Conservation (phyloP, 2,329 filamentous ascomycete species). For the Arthrobotrys conoides region DNA sequence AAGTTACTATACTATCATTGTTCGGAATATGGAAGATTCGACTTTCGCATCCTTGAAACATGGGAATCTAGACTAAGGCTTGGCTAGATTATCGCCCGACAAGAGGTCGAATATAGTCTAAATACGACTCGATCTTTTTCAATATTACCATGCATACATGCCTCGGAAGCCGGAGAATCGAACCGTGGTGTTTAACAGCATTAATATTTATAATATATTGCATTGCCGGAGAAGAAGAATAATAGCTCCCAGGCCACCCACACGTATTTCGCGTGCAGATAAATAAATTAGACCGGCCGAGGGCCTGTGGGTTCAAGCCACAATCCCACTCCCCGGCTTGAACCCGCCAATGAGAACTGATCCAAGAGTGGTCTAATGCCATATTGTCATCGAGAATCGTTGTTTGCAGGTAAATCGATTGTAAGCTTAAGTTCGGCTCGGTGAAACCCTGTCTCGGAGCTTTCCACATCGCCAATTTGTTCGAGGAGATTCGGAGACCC, state of each 20-base stretch:
- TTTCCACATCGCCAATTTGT: constrained; percentile 26
- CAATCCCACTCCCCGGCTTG: constrained; percentile 4
- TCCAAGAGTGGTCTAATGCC: neutral
- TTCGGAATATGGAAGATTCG: constrained; percentile 19
- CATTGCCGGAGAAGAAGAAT: too few relatives aligned
- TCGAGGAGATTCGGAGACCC: neutral
- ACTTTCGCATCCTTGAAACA: constrained; percentile 49
- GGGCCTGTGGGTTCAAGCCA: constrained; percentile 17
- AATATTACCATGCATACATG: neutral
- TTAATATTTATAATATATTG: neutral
- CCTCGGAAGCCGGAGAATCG: neutral
- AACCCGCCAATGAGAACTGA: constrained; percentile 3
- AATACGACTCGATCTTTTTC: neutral
- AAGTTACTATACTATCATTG: constrained; percentile 1
- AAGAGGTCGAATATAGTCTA: neutral
- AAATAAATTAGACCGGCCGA: too few relatives aligned
- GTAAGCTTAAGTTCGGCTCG: constrained; percentile 9
- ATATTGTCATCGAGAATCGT: constrained; percentile 40
- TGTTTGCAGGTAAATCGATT: constrained; percentile 45
- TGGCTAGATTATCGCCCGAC: neutral
- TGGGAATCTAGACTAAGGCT: constrained; percentile 36
- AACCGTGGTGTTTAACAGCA: neutral
- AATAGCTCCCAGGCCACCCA: too few relatives aligned
- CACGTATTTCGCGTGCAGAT: too few relatives aligned
- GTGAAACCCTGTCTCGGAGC: constrained; percentile 46